Conservation (phyloP, 495 filamentous ascomycete genomes). For the Pseudevernia furfuracea region DNA sequence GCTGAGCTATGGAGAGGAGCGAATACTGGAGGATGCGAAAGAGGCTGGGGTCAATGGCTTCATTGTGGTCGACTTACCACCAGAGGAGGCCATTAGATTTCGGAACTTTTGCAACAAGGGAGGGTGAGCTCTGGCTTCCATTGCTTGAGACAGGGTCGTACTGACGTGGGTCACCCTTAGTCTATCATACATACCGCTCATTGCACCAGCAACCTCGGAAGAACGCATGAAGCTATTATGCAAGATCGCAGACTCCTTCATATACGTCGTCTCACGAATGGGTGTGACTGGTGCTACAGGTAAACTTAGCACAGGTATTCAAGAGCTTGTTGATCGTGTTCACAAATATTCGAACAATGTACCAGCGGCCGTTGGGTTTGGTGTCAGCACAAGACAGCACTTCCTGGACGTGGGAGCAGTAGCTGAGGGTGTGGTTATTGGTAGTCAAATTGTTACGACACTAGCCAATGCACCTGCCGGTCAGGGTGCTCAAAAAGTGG, state of each 20-base stretch:
- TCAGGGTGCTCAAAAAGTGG: slow-evolving; percentile 62
- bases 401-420: slow-evolving; percentile 76
- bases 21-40: slow-evolving; percentile 75
- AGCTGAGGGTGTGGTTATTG: slow-evolving; percentile 95
- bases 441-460: slow-evolving; percentile 81
- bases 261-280: slow-evolving; percentile 98
- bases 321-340: slow-evolving; percentile 74
- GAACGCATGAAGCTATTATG: slow-evolving; percentile 89
- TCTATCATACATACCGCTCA: slow-evolving; percentile 89
- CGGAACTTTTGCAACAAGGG: slow-evolving; percentile 69
- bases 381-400: slow-evolving; percentile 91
- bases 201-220: slow-evolving; percentile 90
- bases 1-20: slow-evolving; percentile 85
- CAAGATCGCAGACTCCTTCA: slow-evolving; percentile 96
- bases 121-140: slow-evolving; percentile 45
- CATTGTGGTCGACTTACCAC: slow-evolving; percentile 93
- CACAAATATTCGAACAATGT: slow-evolving; percentile 85
- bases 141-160: not conserved
- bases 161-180: slow-evolving; percentile 34
- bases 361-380: slow-evolving; percentile 88
- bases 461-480: slow-evolving; percentile 63
- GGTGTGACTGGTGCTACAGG: slow-evolving; percentile 90
- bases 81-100: slow-evolving; percentile 93
- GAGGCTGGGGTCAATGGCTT: slow-evolving; percentile 90
- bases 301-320: slow-evolving; percentile 67